A percentile compares a stretch with the other conserved stretches of the same genome.
Evolutionary conservation across 2,329 filamentous ascomycete genomes (phyloP).

Genomic region (Chrysosporium keratinophilum): DNA sequence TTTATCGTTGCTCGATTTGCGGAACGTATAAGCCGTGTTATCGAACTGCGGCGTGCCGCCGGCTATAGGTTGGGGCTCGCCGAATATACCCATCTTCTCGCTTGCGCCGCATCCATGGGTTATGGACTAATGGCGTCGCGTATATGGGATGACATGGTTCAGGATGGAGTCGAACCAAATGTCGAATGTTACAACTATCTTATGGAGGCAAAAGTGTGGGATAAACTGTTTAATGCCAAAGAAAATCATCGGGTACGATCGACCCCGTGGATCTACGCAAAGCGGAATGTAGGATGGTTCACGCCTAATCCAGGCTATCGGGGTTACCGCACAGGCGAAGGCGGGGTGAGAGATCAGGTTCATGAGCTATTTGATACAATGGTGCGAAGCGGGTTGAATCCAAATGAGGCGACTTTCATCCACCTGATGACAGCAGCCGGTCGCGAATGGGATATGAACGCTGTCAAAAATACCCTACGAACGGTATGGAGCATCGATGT

Average conservation of each 20-base stretch:
- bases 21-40: slow-evolving; percentile 29
- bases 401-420: slow-evolving; percentile 45
- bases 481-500: slow-evolving; percentile 48
- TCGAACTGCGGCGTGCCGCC: slow-evolving; percentile 29
- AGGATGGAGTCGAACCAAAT: slow-evolving; percentile 35
- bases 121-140: slow-evolving; percentile 34
- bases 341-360: slow-evolving; percentile 29
- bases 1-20: slow-evolving; percentile 34
- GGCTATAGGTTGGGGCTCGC: slow-evolving; percentile 33
- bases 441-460: slow-evolving; percentile 42
- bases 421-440: slow-evolving; percentile 44
- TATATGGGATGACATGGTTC: slow-evolving; percentile 40
- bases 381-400: slow-evolving; percentile 33
- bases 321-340: slow-evolving; percentile 24
- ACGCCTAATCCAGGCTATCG: slow-evolving; percentile 19
- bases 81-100: slow-evolving; percentile 46
- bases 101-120: slow-evolving; percentile 41
- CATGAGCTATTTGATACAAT: slow-evolving; percentile 41
- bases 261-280: slow-evolving; percentile 24
- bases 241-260: slow-evolving; percentile 34
- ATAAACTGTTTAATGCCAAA: slow-evolving; percentile 31
- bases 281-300: slow-evolving; percentile 17
- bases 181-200: slow-evolving; percentile 46
- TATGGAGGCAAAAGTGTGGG: slow-evolving; percentile 43
- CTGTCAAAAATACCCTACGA: slow-evolving; percentile 41